phyloP scores from a whole-genome alignment of 768 basidiomycete genomes.

The Calocybe cyanea region DNA sequence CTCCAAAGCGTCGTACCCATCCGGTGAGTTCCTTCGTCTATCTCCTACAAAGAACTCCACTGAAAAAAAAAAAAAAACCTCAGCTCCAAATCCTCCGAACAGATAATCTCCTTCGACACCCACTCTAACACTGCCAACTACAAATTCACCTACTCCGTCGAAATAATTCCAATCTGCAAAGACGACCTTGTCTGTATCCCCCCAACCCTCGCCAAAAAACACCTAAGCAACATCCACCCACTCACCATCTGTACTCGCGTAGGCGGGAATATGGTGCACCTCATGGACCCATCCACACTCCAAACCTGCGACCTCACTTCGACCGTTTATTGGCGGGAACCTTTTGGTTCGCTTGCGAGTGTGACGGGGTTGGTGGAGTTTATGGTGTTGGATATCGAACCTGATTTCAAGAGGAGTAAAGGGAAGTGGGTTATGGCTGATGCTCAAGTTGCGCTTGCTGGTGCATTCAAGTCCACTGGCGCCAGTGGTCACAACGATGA shows the following conservation, averaged over 20 bases:
- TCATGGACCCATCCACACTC: slow-evolving; percentile 86
- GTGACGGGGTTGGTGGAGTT: slow-evolving; percentile 90
- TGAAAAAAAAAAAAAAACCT: too few species aligned
- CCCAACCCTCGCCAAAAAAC: slow-evolving; percentile 69
- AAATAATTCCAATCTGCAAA: slow-evolving; percentile 96
- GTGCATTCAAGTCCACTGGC: slow-evolving; percentile 63
- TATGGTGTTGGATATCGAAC: slow-evolving; percentile 91
- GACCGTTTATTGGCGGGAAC: slow-evolving; percentile 84
- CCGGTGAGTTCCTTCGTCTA: slow-evolving; percentile 47
- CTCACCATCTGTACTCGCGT: slow-evolving; percentile 87
- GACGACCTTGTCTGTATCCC: slow-evolving; percentile 95
- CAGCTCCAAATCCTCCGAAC: slow-evolving; percentile 94
- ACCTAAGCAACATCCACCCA: slow-evolving; percentile 84
- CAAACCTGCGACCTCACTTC: slow-evolving; percentile 78
- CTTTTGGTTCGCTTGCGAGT: slow-evolving; percentile 81
- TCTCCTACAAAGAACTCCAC: slow-evolving; percentile 3
- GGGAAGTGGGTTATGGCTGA: slow-evolving; percentile 79
- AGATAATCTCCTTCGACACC: slow-evolving; percentile 88
- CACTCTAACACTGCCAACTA: slow-evolving; percentile 92
- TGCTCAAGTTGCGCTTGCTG: slow-evolving; percentile 85
- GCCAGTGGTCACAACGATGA: slow-evolving; percentile 28
- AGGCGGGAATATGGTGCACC: slow-evolving; percentile 80
- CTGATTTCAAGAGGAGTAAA: slow-evolving; percentile 50
- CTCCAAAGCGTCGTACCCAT: slow-evolving; percentile 83
- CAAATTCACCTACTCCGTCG: slow-evolving; percentile 97